Evolutionary conservation across 768 basidiomycete genomes (phyloP).

Genomic region (Tricholoma bakamatsutake): DNA sequence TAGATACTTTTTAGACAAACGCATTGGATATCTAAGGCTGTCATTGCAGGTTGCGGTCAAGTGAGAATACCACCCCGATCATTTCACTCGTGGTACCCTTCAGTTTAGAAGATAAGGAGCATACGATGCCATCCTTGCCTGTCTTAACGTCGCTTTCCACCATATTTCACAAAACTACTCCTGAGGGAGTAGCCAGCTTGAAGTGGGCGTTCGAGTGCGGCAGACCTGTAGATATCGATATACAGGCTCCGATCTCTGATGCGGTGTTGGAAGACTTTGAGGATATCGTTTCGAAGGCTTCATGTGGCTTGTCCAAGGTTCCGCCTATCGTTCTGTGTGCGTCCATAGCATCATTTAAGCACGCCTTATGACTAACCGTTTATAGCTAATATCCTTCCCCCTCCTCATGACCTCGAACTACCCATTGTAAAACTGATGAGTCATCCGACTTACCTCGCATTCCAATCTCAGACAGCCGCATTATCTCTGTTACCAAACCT

Average conservation of each 20-base stretch:
- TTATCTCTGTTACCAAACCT: slow-evolving; percentile 72
- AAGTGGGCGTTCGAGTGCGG: slow-evolving; percentile 61
- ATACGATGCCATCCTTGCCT: slow-evolving; percentile 30
- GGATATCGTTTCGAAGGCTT: slow-evolving; percentile 64
- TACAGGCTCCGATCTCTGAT: slow-evolving; percentile 50
- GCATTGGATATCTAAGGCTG: background rate
- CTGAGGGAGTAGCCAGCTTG: slow-evolving; percentile 48
- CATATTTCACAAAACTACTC: slow-evolving; percentile 43
- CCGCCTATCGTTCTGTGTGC: slow-evolving; percentile 65
- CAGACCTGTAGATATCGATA: slow-evolving; percentile 65
- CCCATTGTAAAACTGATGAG: slow-evolving; percentile 79
- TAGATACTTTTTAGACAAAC: background rate
- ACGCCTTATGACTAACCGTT: slow-evolving; percentile 4
- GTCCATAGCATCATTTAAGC: slow-evolving; percentile 17
- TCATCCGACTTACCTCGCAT: slow-evolving; percentile 66
- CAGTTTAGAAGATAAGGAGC: slow-evolving; percentile 41
- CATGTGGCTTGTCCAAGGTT: slow-evolving; percentile 35
- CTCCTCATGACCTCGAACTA: slow-evolving; percentile 62
- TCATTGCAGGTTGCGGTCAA: slow-evolving; percentile 9
- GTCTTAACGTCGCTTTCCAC: slow-evolving; percentile 52
- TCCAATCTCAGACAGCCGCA: slow-evolving; percentile 65
- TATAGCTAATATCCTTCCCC: slow-evolving; percentile 74
- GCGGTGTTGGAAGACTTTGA: slow-evolving; percentile 58
- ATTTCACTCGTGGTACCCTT: slow-evolving; percentile 61
- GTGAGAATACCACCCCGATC: slow-evolving; percentile 26